These are phyloP conservation scores for Mucor piriformis DNA, from an alignment of 371 early-diverging fungal genomes.

Conservation along the genomic window DNA sequence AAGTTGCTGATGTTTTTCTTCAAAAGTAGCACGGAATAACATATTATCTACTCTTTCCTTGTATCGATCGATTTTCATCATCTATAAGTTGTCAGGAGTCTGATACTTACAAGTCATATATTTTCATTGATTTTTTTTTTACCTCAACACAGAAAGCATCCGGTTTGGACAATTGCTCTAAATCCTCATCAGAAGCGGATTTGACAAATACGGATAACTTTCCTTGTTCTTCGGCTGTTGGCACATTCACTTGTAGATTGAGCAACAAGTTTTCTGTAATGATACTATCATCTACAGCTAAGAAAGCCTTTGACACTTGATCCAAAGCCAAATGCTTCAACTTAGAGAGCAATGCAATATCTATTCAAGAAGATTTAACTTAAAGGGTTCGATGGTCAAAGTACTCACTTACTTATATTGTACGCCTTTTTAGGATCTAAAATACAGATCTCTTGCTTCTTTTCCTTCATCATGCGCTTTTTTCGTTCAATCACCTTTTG, in stretches of 20 bases:
- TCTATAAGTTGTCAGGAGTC: constrained; percentile 31
- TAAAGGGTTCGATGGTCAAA: too few species aligned
- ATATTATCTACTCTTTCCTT: constrained; percentile 80
- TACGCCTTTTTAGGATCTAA: constrained; percentile 78
- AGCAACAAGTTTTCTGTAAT: constrained; percentile 68
- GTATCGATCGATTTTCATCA: constrained; percentile 82
- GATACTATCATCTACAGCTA: constrained; percentile 64
- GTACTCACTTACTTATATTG: constrained; percentile 60
- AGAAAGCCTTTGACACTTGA: constrained; percentile 62
- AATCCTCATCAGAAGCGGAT: constrained; percentile 66
- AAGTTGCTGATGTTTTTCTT: constrained; percentile 71
- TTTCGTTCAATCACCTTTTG: constrained; percentile 64
- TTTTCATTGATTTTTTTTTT: not conserved
- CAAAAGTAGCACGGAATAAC: constrained; percentile 76
- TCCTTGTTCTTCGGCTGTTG: constrained; percentile 79
- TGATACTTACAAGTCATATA: not conserved
- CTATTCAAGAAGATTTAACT: too few species aligned
- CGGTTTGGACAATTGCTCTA: constrained; percentile 69
- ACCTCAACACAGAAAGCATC: constrained; percentile 87
- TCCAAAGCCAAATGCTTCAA: constrained; percentile 64
- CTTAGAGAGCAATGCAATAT: constrained; percentile 72
- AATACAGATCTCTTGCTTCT: constrained; percentile 62
- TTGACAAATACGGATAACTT: constrained; percentile 69
- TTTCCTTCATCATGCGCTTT: constrained; percentile 31
- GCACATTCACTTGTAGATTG: constrained; percentile 69